Conservation (phyloP, 2,329 filamentous ascomycete species). For the Phaeosphaeriaceae sp. region DNA sequence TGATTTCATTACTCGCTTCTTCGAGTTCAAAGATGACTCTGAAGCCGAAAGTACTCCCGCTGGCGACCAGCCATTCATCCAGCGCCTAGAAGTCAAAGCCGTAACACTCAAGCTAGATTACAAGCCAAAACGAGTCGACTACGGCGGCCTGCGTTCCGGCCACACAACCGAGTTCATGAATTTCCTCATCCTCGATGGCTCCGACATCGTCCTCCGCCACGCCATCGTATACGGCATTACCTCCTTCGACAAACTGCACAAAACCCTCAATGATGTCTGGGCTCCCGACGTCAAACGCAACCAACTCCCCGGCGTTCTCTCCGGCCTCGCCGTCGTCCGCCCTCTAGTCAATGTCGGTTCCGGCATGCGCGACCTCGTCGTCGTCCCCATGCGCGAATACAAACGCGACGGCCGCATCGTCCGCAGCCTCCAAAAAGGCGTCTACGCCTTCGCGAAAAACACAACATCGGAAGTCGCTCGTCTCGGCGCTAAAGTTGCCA, state of each 20-base stretch:
- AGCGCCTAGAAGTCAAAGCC: constrained; percentile 84
- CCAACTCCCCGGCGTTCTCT: constrained; percentile 86
- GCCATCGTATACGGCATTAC: constrained; percentile 91
- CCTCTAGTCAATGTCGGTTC: constrained; percentile 90
- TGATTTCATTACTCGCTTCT: constrained; percentile 96
- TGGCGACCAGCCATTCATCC: constrained; percentile 79
- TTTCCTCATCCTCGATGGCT: constrained; percentile 88
- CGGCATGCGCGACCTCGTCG: constrained; percentile 83
- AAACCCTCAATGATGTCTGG: constrained; percentile 95
- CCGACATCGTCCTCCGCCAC: constrained; percentile 83
- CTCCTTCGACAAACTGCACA: constrained; percentile 88
- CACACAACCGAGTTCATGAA: constrained; percentile 99
- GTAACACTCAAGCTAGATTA: constrained; percentile 90
- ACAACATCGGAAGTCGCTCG: constrained; percentile 95
- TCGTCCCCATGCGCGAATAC: constrained; percentile 91
- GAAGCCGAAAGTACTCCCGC: constrained; percentile 61
- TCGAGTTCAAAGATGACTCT: constrained; percentile 90
- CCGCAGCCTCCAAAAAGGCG: constrained; percentile 89
- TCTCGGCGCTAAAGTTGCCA: constrained; percentile 89
- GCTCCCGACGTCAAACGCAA: constrained; percentile 89
- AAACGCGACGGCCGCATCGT: constrained; percentile 91
- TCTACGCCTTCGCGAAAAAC: constrained; percentile 86
- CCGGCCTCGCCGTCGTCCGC: constrained; percentile 87
- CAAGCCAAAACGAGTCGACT: constrained; percentile 98
- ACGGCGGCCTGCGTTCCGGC: constrained; percentile 87